These are phyloP conservation scores for Candolleomyces eurysporus DNA, from an alignment of 768 basidiomycete species.

Conservation along the genomic window DNA sequence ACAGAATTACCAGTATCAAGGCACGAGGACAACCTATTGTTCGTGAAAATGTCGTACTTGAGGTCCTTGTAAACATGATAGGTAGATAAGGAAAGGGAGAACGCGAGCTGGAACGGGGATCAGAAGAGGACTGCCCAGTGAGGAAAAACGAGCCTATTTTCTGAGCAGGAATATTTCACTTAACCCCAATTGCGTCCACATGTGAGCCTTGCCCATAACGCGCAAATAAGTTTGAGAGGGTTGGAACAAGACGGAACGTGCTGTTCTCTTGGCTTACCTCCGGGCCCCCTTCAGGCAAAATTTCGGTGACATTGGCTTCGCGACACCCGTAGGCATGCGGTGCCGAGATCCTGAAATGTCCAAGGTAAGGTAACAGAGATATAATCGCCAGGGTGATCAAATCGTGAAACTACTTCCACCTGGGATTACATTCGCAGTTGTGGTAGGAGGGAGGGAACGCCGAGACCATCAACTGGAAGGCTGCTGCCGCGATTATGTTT, in stretches of 20 bases:
- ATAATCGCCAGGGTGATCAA: not conserved
- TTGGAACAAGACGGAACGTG: no score
- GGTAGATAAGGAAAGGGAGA: slow-evolving; percentile 35
- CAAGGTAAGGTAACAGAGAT: not conserved
- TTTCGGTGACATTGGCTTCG: slow-evolving; percentile 36
- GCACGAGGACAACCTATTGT: slow-evolving; percentile 35
- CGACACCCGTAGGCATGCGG: slow-evolving; percentile 27
- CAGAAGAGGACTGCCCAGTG: not conserved
- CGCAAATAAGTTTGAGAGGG: not conserved
- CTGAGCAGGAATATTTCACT: slow-evolving; percentile 23
- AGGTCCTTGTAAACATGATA: slow-evolving; percentile 38
- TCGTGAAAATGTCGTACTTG: slow-evolving; percentile 33
- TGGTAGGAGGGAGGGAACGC: slow-evolving; percentile 24
- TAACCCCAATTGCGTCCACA: slow-evolving; percentile 31
- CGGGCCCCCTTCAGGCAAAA: slow-evolving; percentile 38
- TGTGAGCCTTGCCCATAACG: slow-evolving; percentile 25
- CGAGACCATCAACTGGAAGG: slow-evolving; percentile 27
- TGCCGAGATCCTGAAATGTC: slow-evolving; percentile 20
- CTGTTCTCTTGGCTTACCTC: slow-evolving; percentile 19
- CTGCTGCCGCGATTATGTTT: slow-evolving; percentile 28
- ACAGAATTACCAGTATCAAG: slow-evolving; percentile 31
- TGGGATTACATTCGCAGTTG: slow-evolving; percentile 19
- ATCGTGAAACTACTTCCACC: slow-evolving; percentile 23
- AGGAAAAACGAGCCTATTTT: slow-evolving; percentile 26
- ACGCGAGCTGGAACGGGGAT: slow-evolving; percentile 26